Conservation (phyloP, 305 asterid genomes). For the Solanum hybrid region DNA sequence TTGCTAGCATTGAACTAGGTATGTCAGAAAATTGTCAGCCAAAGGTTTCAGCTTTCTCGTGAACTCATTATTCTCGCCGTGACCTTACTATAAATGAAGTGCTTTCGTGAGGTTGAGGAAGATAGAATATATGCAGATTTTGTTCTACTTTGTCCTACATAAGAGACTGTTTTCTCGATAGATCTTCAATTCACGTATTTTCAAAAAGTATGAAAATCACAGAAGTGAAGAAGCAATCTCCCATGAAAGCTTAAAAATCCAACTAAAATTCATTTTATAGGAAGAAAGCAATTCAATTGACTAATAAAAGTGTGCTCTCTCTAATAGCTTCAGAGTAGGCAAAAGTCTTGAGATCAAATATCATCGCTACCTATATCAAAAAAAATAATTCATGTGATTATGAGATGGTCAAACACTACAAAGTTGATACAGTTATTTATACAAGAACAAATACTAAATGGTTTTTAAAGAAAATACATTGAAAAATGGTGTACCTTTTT, state of each 20-base stretch:
- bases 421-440: background rate
- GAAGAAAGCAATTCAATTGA: background rate
- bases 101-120: background rate
- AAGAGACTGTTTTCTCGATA: too few relatives aligned
- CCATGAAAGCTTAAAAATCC: background rate
- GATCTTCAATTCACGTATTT: background rate
- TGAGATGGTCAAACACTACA: background rate
- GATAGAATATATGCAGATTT: background rate
- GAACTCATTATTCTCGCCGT: background rate
- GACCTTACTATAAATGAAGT: background rate
- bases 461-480: background rate
- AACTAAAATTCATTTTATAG: background rate
- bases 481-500: background rate
- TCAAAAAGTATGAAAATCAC: background rate
- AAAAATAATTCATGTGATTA: too few relatives aligned
- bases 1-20: background rate
- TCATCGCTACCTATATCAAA: too few relatives aligned
- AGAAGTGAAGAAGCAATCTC: background rate
- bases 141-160: too few relatives aligned
- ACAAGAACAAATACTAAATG: background rate
- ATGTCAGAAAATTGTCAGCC: background rate
- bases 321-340: background rate
- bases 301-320: too few relatives aligned
- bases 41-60: background rate
- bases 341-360: rapidly evolving